Percentiles rank a stretch among this genome's conserved stretches.
These are phyloP conservation scores for Lanmaoa pseudosensibilis DNA, from an alignment of 768 basidiomycete genomes.

Conservation along the genomic window DNA sequence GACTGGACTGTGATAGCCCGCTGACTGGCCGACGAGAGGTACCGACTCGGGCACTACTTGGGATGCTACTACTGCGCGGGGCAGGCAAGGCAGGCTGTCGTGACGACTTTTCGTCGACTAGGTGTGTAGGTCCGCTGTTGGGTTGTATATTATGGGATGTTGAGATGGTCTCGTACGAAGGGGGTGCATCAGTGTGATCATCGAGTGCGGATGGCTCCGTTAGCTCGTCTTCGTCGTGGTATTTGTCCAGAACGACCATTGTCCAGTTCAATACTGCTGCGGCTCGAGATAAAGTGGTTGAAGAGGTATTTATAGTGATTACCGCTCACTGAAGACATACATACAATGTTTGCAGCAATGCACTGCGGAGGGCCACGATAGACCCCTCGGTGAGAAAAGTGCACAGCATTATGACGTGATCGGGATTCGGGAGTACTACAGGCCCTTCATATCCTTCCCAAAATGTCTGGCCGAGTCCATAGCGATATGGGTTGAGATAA, in stretches of 20 bases:
- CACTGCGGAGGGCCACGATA: neutral
- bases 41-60: neutral
- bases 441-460: too few relatives aligned
- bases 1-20: neutral
- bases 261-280: neutral
- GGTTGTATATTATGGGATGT: neutral
- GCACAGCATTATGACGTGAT: constrained; percentile 39
- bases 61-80: neutral
- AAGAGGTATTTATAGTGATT: neutral
- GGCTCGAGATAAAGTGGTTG: neutral
- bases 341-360: neutral
- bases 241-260: constrained; percentile 27
- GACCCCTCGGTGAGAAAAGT: constrained; percentile 45
- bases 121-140: neutral
- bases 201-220: neutral
- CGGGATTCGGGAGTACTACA: too few relatives aligned
- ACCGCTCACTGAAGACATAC: neutral
- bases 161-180: constrained; percentile 26
- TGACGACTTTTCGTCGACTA: constrained; percentile 15
- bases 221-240: constrained; percentile 9
- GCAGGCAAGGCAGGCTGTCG: neutral
- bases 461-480: too few relatives aligned
- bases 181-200: constrained; percentile 18
- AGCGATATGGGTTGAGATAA: too few relatives aligned
- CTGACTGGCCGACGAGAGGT: neutral